Base-by-base conservation (phyloP, 768 basidiomycete genomes). In the Boletus sensibilis region DNA sequence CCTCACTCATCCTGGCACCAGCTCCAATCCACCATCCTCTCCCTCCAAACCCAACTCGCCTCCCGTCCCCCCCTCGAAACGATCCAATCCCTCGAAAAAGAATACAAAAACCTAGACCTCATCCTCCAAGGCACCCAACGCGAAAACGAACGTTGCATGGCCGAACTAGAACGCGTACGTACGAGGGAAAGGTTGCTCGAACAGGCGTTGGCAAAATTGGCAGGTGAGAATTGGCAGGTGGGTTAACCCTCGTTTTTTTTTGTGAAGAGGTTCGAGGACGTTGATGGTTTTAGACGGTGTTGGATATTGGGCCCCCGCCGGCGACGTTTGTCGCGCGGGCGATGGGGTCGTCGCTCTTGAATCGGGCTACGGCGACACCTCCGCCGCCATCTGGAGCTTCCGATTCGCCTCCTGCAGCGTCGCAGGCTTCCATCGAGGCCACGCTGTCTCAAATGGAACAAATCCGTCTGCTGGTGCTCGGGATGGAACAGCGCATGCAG, bases 131-230 rank as follows among this genome's bases (percentile, higher is more conserved):
- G 90, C 0, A 92, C 91, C 0, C 90, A 92, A 60, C 76, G 90
- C 48, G 92, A 94, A 74, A 94, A 94, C 64, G 90, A 92, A 62
- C 78, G 87, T 47, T 88, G 86, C 59, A 92, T 93, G 91, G 78
- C 82, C 0, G 89, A 92, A 56, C 76, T 91, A 3, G 90, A 92
- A 53, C 78, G 87, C 60, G 79, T 76, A 4, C 88, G 82, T 55
- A 78, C 77, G n/a, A 78, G 91, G 47, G 88, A 91, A 71, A 88
- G 90, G 69, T 77, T 83, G 71, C 79, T 92, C 35, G 91, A 94
- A 66, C 79, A 82, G 33, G 87, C 89, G 46, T 70, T 94, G 14
- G 76, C 82, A 6, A 85, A 81, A 58, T 71, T 91, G 21, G 87
- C 83, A 1, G 91, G 91, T 0, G 85, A 88, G 51, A 87, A 91